A percentile compares a stretch with the other conserved stretches of the same genome.
phyloP scores from a whole-genome alignment of 352 stramenopile genomes.

The Globisporangium alternatum region DNA sequence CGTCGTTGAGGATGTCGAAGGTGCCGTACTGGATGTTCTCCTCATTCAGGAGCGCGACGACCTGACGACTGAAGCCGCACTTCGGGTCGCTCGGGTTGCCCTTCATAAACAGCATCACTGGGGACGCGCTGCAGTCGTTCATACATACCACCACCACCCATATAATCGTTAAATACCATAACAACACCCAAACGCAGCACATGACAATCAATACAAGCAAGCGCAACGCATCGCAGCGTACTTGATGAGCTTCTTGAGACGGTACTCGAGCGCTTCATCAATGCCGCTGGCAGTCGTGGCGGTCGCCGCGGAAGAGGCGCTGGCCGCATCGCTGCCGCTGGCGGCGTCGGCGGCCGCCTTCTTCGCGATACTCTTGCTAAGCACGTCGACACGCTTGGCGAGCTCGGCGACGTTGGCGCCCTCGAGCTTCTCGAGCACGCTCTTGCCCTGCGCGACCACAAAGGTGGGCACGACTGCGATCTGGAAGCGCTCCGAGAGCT shows the following conservation, averaged over 20 bases:
- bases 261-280: constrained; percentile 67
- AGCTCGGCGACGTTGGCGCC: constrained; percentile 81
- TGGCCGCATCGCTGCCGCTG: constrained; percentile 10
- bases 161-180: neutral
- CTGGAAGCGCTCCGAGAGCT: constrained; percentile 84
- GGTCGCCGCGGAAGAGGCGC: constrained; percentile 9
- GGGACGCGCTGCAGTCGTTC: constrained; percentile 41
- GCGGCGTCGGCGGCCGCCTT: constrained; percentile 32
- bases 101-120: constrained; percentile 99
- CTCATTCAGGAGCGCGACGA: constrained; percentile 92
- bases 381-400: constrained; percentile 78
- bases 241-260: constrained; percentile 82
- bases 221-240: constrained; percentile 11
- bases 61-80: constrained; percentile 95
- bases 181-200: neutral
- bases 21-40: constrained; percentile 92
- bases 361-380: constrained; percentile 82
- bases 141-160: neutral
- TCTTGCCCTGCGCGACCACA: constrained; percentile 76
- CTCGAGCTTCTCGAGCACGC: constrained; percentile 81
- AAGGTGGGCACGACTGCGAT: constrained; percentile 95
- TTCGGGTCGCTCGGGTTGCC: constrained; percentile 92
- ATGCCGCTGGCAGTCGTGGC: constrained; percentile 29
- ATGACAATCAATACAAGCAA: neutral
- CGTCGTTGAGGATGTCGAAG: constrained; percentile 98